Evolutionary conservation across 2,329 filamentous ascomycete species (phyloP).

Genomic region (Aspergillus pseudoterreus): DNA sequence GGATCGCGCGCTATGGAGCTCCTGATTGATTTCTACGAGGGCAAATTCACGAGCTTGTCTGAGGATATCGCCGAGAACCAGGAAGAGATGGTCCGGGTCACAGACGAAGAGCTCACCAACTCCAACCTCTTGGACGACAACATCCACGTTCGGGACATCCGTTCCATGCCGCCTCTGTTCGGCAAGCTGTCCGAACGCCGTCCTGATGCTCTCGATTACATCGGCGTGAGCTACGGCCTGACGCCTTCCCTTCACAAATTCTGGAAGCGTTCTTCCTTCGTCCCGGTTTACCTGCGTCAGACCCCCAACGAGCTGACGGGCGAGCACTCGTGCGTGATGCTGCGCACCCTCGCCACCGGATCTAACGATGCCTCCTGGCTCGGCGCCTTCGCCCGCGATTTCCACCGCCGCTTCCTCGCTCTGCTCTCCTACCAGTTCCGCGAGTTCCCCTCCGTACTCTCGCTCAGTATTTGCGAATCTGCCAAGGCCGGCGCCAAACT

Average conservation of each 20-base stretch:
- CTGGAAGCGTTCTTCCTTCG: slow-evolving; percentile 86
- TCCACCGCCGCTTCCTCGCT: slow-evolving; percentile 87
- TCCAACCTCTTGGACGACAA: slow-evolving; percentile 78
- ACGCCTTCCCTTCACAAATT: slow-evolving; percentile 87
- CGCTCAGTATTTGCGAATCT: slow-evolving; percentile 83
- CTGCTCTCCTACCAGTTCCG: slow-evolving; percentile 92
- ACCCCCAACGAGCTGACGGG: slow-evolving; percentile 95
- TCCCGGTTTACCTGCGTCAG: slow-evolving; percentile 89
- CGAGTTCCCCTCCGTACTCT: slow-evolving; percentile 70
- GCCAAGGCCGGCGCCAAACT: slow-evolving; percentile 69
- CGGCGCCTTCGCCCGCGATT: slow-evolving; percentile 84
- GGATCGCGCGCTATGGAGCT: slow-evolving; percentile 84
- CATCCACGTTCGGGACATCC: slow-evolving; percentile 84
- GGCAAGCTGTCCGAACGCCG: slow-evolving; percentile 79
- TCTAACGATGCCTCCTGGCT: slow-evolving; percentile 76
- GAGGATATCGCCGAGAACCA: slow-evolving; percentile 58
- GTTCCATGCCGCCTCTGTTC: slow-evolving; percentile 89
- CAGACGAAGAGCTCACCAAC: slow-evolving; percentile 74
- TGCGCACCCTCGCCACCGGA: slow-evolving; percentile 65
- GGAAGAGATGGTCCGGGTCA: slow-evolving; percentile 70
- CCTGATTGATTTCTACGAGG: slow-evolving; percentile 88
- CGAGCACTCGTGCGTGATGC: slow-evolving; percentile 97
- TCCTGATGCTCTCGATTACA: slow-evolving; percentile 78
- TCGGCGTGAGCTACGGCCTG: slow-evolving; percentile 93
- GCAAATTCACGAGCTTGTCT: slow-evolving; percentile 79